Base-by-base conservation (phyloP, 2,329 filamentous ascomycete species). In the Hymenoscyphus repandus region DNA sequence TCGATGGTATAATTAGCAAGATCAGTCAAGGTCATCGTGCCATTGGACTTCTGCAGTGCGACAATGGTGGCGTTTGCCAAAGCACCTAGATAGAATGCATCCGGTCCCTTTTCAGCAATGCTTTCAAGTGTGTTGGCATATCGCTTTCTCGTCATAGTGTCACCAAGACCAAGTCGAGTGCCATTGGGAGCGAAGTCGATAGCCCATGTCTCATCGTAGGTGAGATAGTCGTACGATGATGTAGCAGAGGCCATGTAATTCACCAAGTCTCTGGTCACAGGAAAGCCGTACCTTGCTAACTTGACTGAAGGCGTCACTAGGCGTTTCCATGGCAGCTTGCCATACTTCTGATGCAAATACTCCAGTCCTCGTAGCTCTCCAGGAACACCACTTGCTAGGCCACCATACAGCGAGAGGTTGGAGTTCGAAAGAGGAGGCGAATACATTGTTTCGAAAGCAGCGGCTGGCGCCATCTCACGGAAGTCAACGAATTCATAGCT, bases 171-270 rank as follows among this genome's bases (percentile, higher is more conserved):
- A 0, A 96, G 61, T 2, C 88, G 73, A 0, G 77, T 85, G 3
- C 90, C 92, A 53, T 91, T 83, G 0, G 90, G 90, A 2, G 90
- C 90, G 70, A 96, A 96, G 65, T 96, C 92, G 43, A 87, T 68
- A 0, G 91, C 89, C 86, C 90, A 97, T 3, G 82, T 79, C 0
- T 86, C 83, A 50, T 96, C 82, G 2, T 86, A 75, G 0, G 83
- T 72, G 0, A 96, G 71, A 62, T 95, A 96, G 58, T 89, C 77
- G 38, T 74, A 69, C 4, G 73, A 72, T 0, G 45, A 36, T 12
- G 47, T 67, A 52, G 64, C 64, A 66, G 51, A 69, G 2, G 63
- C 58, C 68, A 79, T 81, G 58, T 85, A 90, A 64, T 75, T 79
- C 32, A 88, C 72, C 3, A 86, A 67, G 59, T 87, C 84, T 40